Evolutionary conservation across 768 basidiomycete genomes (phyloP).

Genomic region (Phlegmacium glaucopus): DNA sequence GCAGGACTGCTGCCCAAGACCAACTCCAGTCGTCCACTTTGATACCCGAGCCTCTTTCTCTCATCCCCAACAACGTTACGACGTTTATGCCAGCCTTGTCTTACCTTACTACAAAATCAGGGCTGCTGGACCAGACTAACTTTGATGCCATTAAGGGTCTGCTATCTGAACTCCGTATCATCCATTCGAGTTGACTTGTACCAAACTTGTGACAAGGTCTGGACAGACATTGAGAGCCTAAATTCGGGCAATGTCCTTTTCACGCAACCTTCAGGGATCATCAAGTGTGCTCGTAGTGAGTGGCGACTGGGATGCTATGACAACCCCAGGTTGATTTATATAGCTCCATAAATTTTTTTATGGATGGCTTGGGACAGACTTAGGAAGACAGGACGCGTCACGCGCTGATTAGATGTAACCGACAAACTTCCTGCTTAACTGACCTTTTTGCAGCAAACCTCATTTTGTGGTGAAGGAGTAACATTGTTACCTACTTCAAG

Average conservation of each 20-base stretch:
- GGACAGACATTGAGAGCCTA: slow-evolving; percentile 76
- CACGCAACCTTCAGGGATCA: slow-evolving; percentile 88
- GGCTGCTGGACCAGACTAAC: slow-evolving; percentile 87
- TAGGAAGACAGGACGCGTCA: slow-evolving; percentile 51
- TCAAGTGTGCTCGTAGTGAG: slow-evolving; percentile 91
- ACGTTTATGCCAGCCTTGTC: slow-evolving; percentile 76
- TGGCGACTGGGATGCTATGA: neutral
- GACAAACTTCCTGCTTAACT: no score
- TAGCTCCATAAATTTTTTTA: slow-evolving; percentile 91
- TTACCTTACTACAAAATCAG: slow-evolving; percentile 67
- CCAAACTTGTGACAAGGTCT: slow-evolving; percentile 85
- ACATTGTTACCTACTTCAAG: no score
- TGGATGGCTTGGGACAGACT: slow-evolving; percentile 95
- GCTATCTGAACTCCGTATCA: slow-evolving; percentile 78
- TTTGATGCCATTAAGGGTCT: slow-evolving; percentile 76
- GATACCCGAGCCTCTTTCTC: slow-evolving; percentile 70
- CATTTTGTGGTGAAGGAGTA: slow-evolving; percentile 99
- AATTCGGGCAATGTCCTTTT: slow-evolving; percentile 84
- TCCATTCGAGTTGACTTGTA: slow-evolving; percentile 94
- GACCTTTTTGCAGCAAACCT: no score
- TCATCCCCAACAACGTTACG: slow-evolving; percentile 67
- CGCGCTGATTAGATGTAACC: slow-evolving; percentile 49
- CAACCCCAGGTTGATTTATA: neutral
- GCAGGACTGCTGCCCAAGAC: slow-evolving; percentile 76
- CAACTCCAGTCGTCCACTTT: slow-evolving; percentile 65